Base-by-base conservation (phyloP, 192 early-diverging fungal genomes). In the Haplosporangium gracile region DNA sequence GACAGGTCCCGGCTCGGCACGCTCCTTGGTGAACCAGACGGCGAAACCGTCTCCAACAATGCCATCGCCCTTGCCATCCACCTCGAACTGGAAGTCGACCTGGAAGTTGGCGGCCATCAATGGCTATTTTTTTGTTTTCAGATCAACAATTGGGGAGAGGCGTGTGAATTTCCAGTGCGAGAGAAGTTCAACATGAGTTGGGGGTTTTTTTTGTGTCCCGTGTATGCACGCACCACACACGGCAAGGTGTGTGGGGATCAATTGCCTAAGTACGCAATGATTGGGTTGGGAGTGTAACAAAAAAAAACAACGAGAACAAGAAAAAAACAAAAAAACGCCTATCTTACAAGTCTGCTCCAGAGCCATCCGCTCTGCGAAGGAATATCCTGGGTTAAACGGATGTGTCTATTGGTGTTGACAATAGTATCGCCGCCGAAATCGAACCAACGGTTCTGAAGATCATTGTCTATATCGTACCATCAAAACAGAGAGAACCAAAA, bases 31-130 rank as follows among this genome's bases (percentile, higher is more conserved):
- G 75, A 95, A 93, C 95, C 97, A 99, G 79, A 99, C 93, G n/a
- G 97, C 98, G 90, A 99, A 95, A 9, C 98, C 98, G 81, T 99
- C 98, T 60, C 98, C 98, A 80, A 92, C 96, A 75, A 99, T 88
- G 45, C 91, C 91, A 9, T 92, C 88, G 70, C 93, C 91, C 65
- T 91, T 88, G 69, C 97, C 95, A 75, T 93, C 91, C 24, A 99
- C 93, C 72, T 94, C 94, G 88, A 98, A 97, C 87, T 97, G 95
- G 89, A 99, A 96, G 80, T 99, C 98, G 5, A 98, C 87, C 81
- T 95, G 90, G 95, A 95, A 97, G 57, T 93, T 92, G 32, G 71
- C 72, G 68, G 90, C 78, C 2, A 89, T 92, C 73, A 97, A 81
- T 10, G 93, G 93, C 92, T 95, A 75, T 88, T 51, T 88, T 86